Evolutionary conservation across 331 rosid genomes (phyloP), one percentile per base, ranked within the genome.

Genomic region (Quercus lobata): DNA sequence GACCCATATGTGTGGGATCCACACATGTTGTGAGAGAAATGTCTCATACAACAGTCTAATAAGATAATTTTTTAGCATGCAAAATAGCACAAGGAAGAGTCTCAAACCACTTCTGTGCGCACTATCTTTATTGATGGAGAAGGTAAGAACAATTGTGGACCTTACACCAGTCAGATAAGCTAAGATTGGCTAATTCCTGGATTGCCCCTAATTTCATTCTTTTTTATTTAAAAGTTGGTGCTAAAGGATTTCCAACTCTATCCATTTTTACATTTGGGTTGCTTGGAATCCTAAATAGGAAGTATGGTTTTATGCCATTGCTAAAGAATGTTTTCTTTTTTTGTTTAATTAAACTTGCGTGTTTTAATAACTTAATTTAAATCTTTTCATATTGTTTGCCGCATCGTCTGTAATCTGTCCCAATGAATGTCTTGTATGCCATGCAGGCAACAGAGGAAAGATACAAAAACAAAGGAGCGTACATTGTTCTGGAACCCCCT

Each of bases 391-490:
- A 32, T 1, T 77, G 55, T n/a, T 65, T 29, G 19, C 21, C 15
- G 29, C 32, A 10, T 27, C 35, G 21, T 30, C 53, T 22, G 1
- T 35, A 17, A 18, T 21, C 22, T 17, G 6, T 66, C 70, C 17
- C 49, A 46, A 4, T n/a, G 70, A 27, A 54, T 25, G 10, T 32
- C 18, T 62, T 71, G 21, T 18, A 74, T 24, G 17, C 30, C 52
- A 74, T 71, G 72, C 89, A 93, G 98, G 98, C 90, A 41, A 81
- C 97, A 1, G 83, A 85, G 63, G 79, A 88, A 69, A 91, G 98
- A 83, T 89, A 86, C 79, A 85, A 89, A 81, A 91, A 93, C 74
- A 93, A 89, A 81, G 98, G 95, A 62, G 95, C 98, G 25, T 93
- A 91, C 81, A 79, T 91, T 75, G 91, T 93, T 77, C 89, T 93